Base-by-base conservation (phyloP, 2,329 filamentous ascomycete species). In the Cryphonectria japonica region DNA sequence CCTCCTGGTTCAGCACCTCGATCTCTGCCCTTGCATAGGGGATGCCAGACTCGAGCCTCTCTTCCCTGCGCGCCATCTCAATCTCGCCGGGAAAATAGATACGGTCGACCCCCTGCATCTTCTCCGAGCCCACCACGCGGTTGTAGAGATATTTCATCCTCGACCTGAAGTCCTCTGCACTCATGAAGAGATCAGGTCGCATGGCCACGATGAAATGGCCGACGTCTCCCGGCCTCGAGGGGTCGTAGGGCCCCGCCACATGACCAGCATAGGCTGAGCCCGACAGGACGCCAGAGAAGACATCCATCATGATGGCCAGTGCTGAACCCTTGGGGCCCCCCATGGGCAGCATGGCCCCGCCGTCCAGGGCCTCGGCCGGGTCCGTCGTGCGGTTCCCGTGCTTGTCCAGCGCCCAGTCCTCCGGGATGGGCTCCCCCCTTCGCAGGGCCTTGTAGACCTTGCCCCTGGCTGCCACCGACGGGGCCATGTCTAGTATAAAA, bases 331-430 rank as follows among this genome's bases (percentile, higher is more conserved):
- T 96, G 0, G 93, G 92, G 0, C 93, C 93, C 2, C 93, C 93
- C 91, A 96, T 94, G 0, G 93, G 93, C 29, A 95, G 81, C 93
- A 96, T 95, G 3, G 95, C 92, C 0, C 93, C 93, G 46, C 89
- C 87, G 11, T 72, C 71, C 13, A 96, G 81, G 0, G 93, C 93
- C 29, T 85, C 85, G 0, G 85, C 87, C 0, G 93, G 92, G 75
- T 96, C 92, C 69, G 92, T 88, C 0, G 92, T 94, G n/a, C 81
- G 85, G 16, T 83, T 83, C 0, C 93, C 93, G 22, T 94, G 87
- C 0, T 82, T 84, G 79, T 95, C 92, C 8, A 95, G 83, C 0
- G 92, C 93, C 93, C 93, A 96, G 75, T 91, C 90, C 0, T 80
- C 69, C 0, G 91, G 91, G n/a, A 93, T 93, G 81, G 87, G 89